Percentiles rank a stretch among this genome's conserved stretches.
Conservation (phyloP, 225 moss, liverwort and hornwort genomes). For the Lunularia cruciata region DNA sequence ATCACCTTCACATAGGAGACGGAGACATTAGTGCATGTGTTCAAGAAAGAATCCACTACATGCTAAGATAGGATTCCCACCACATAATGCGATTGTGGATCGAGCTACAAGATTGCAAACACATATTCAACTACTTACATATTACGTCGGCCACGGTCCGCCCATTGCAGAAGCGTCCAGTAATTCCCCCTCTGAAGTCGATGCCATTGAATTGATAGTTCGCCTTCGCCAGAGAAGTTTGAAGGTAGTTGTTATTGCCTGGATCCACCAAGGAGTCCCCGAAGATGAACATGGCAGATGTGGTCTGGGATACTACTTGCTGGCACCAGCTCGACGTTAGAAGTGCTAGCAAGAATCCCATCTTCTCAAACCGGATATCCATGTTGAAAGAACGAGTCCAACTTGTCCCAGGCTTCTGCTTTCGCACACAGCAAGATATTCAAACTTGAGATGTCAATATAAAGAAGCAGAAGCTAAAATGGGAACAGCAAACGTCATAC, state of each 20-base stretch:
- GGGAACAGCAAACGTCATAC: too few species aligned
- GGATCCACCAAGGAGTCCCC: conserved; percentile 84
- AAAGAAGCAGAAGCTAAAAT: too few species aligned
- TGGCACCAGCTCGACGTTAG: conserved; percentile 8
- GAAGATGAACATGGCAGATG: conserved; percentile 57
- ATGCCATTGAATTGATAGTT: conserved; percentile 65
- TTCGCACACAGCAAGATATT: too few species aligned
- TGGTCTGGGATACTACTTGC: not conserved
- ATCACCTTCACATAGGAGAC: conserved; percentile 25
- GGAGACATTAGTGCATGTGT: not conserved
- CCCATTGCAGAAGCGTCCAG: conserved; percentile 85
- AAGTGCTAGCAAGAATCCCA: too few species aligned
- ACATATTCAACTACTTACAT: conserved; percentile 49
- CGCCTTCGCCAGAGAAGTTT: conserved; percentile 57
- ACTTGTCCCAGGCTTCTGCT: too few species aligned
- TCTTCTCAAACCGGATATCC: too few species aligned
- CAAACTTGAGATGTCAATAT: too few species aligned
- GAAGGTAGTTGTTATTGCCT: conserved; percentile 71
- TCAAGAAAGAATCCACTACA: too few species aligned
- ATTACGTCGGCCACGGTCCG: conserved; percentile 58
- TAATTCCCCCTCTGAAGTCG: conserved; percentile 56
- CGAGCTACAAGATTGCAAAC: too few species aligned
- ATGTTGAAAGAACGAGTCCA: too few species aligned
- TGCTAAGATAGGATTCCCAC: too few species aligned
- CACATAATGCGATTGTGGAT: too few species aligned